Percentiles rank a stretch among this genome's conserved stretches.
Conservation (phyloP, 2,329 filamentous ascomycete species). For the Fusarium decemcellulare region DNA sequence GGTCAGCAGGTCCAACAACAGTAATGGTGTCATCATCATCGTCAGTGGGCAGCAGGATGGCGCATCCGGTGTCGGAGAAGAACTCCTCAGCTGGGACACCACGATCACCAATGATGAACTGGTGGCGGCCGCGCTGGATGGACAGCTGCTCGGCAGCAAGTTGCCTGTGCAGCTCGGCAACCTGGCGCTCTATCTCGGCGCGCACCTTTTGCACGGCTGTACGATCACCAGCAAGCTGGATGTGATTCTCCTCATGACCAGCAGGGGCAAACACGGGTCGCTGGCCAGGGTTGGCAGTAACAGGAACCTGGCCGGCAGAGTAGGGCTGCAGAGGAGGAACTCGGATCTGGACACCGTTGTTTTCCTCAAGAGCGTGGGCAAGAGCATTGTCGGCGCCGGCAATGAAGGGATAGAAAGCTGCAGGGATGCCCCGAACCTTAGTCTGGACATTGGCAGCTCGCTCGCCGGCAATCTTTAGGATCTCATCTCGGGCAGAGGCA, state of each 20-base stretch:
- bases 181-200: constrained; percentile 84
- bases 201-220: constrained; percentile 84
- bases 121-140: constrained; percentile 89
- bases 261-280: constrained; percentile 80
- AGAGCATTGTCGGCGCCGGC: constrained; percentile 81
- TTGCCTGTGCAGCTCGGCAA: constrained; percentile 80
- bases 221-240: constrained; percentile 89
- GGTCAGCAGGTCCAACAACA: constrained; percentile 83
- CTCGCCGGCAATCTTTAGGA: constrained; percentile 90
- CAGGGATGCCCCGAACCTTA: constrained; percentile 86
- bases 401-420: constrained; percentile 97
- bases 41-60: constrained; percentile 83
- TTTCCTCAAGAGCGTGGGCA: constrained; percentile 79
- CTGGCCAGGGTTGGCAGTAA: constrained; percentile 72
- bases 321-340: constrained; percentile 87
- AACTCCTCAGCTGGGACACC: constrained; percentile 88
- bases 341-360: constrained; percentile 83
- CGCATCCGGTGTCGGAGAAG: constrained; percentile 90
- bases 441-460: constrained; percentile 86
- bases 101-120: constrained; percentile 92
- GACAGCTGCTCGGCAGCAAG: constrained; percentile 84
- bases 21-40: constrained; percentile 88
- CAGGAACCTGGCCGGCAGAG: constrained; percentile 78
- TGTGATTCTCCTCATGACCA: constrained; percentile 78
- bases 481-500: constrained; percentile 85